These are phyloP conservation scores for Claviceps quebecensis DNA, from an alignment of 2,329 filamentous ascomycete genomes.

Conservation along the genomic window DNA sequence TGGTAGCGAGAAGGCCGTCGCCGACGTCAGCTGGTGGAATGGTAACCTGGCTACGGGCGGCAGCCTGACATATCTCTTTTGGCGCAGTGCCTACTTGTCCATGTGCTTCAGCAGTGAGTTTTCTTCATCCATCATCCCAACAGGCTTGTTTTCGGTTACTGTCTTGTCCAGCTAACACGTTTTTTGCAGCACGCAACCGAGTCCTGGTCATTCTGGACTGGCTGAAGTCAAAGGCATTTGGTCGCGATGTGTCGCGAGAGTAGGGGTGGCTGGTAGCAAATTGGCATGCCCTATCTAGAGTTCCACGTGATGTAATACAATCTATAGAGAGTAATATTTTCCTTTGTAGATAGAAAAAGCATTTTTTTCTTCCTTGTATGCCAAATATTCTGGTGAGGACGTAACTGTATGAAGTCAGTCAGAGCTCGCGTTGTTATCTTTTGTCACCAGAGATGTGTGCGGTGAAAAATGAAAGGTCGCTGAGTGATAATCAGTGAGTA, in stretches of 20 bases:
- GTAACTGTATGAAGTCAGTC: no score
- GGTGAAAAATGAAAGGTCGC: no score
- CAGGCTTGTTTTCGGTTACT: neutral
- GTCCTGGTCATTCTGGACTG: conserved; percentile 88
- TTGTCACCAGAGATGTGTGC: no score
- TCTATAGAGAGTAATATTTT: neutral
- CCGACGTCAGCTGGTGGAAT: conserved; percentile 93
- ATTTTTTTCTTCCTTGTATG: neutral
- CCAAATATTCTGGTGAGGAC: neutral
- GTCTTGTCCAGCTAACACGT: conserved; percentile 7
- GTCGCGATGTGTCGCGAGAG: conserved; percentile 82
- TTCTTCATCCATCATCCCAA: neutral
- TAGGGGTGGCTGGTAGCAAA: conserved; percentile 23
- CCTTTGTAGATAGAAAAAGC: neutral
- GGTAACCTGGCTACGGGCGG: conserved; percentile 92
- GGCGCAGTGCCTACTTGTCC: conserved; percentile 93
- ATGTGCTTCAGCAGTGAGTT: conserved; percentile 99
- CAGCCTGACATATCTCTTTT: conserved; percentile 93
- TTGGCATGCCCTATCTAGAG: neutral
- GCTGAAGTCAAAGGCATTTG: conserved; percentile 93
- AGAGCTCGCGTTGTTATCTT: no score
- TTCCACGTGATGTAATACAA: neutral
- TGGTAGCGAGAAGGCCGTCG: conserved; percentile 93
- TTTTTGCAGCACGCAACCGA: conserved; percentile 65
- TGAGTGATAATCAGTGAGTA: no score